These are phyloP conservation scores for Pestalotiopsis sp. DNA, from an alignment of 2,329 filamentous ascomycete genomes.

Conservation along the genomic window DNA sequence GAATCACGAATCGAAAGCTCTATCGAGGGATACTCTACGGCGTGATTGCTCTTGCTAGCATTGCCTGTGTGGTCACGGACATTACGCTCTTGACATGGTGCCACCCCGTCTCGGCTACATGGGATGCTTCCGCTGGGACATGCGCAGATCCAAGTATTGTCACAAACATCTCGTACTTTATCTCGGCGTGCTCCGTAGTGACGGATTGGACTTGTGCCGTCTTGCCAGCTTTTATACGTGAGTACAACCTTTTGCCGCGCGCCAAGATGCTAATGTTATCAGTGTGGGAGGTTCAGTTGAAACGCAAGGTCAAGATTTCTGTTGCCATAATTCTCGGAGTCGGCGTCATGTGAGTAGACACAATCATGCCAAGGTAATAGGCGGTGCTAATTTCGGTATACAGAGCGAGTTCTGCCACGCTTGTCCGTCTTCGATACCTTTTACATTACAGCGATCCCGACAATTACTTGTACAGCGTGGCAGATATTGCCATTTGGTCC, in stretches of 20 bases:
- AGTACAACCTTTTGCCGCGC: background rate
- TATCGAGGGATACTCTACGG: slow-evolving; percentile 1
- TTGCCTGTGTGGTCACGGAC: background rate
- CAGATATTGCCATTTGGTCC: slow-evolving; percentile 4
- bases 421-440: slow-evolving; percentile 4
- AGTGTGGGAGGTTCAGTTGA: slow-evolving; percentile 4
- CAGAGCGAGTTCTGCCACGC: background rate
- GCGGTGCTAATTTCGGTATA: background rate
- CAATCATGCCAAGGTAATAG: background rate
- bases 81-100: background rate
- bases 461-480: background rate
- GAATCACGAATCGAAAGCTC: background rate
- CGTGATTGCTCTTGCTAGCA: background rate
- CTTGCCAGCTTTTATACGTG: slow-evolving; percentile 1
- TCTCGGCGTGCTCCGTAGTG: background rate
- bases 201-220: slow-evolving; percentile 5
- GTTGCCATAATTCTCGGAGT: background rate
- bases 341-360: background rate
- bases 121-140: background rate
- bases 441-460: background rate
- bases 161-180: slow-evolving; percentile 1
- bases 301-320: background rate
- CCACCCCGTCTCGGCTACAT: slow-evolving; percentile 1
- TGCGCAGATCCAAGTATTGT: background rate
- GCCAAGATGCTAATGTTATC: background rate